Base-by-base conservation (phyloP, 164 flowering plant species). In the Paratinospora sagittata region DNA sequence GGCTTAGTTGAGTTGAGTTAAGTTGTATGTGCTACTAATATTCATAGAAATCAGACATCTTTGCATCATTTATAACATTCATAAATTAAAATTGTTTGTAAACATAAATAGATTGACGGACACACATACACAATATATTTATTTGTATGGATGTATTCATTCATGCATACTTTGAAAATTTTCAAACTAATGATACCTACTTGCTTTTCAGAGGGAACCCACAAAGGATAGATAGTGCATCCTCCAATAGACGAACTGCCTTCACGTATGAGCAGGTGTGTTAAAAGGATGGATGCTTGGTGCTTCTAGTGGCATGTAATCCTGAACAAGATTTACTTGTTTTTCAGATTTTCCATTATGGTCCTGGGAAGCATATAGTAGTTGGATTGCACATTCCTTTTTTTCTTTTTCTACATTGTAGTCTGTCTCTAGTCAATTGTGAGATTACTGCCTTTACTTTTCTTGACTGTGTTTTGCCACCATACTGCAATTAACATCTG, bases 201-300 rank as follows among this genome's bases (percentile, higher is more conserved):
- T 19, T 73, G 37, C 24, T 76, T 72, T 72, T 30, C 88, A 94
- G 98, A 73, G 95, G 86, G 66, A 94, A 94, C 69, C 98, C 98
- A 26, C 98, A 94, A 80, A 88, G 98, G 81, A 90, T 94, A 67
- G 98, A 94, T 77, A 86, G 79, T 75, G 82, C 76, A 60, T 88
- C 91, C 39, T 85, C 98, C 66, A 90, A 84, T 75, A 90, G 87
- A 79, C 77, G 98, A 71, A 87, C 89, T 72, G 81, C 83, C 68
- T 89, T 85, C 79, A 86, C 93, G 1, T 94, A 92, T 77, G 98
- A 94, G 80, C 98, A 94, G 93, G 98, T 94, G 80, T 41, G 2
- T 30, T 12, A 65, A 23, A 37, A 37, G 24, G 27, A 27, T 70
- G 33, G 47, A 23, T 66, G 23, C 24, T 17, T 73, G 27, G 39